Evolutionary conservation across 257 asterid species (phyloP), one percentile per base, ranked within the genome.

Genomic region (Nemophila menziesii): DNA sequence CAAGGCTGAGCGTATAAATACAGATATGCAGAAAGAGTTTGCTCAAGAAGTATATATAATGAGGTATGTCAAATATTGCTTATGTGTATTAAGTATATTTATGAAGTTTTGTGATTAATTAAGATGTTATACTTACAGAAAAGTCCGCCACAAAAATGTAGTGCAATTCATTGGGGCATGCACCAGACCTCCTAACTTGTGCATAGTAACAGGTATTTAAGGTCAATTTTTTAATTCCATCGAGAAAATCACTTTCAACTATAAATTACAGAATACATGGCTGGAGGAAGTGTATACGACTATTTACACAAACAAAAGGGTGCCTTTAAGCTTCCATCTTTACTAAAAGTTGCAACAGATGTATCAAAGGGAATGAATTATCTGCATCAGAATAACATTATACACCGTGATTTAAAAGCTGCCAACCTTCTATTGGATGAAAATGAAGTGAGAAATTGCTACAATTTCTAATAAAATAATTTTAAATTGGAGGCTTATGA

Each of bases 91-190:
- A 7, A 13, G 4, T 29, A n/a, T 26, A 26, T 29, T 29, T 29
- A 29, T 29, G 36, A 7, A 13, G 4, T 29, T 29, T 7, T 7
- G 36, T 29, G 36, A 48, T 43, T 55, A 22, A 47, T 33, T 34
- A 19, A 23, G 46, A 33, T 38, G 34, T 52, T 57, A 22, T 61
- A 52, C 66, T 68, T 65, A 74, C 98, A 90, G 98, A 59, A 90
- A 90, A 67, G 94, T 90, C 56, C 85, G 96, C 4, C 98, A 90
- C 77, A 90, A 81, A 42, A 84, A 90, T 43, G 98, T 90, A 19
- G 98, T 90, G 54, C 98, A 90, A 61, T 90, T 90, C 69, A 77
- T 90, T 39, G 98, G 96, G 33, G 98, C 98, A 16, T 90, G 96
- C 68, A 90, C 98, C 33, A 73, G 68, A 57, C 96, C 92, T 61